phyloP scores from a whole-genome alignment of 148 eudicot species.

The Beta vulgaris region DNA sequence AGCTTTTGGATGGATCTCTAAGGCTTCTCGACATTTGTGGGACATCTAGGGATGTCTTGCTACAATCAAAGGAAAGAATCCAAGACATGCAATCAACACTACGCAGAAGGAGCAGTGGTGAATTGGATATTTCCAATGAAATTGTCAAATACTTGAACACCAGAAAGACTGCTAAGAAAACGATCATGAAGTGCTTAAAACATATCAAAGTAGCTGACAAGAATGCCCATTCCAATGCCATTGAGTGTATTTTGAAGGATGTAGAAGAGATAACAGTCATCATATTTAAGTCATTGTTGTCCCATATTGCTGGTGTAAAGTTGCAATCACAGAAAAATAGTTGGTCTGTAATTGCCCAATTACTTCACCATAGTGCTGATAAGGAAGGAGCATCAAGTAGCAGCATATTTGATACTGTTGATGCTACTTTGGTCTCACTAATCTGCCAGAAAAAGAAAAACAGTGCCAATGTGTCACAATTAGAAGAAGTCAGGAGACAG shows the following conservation, averaged over 20 bases:
- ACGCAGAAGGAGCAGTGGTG: constrained; percentile 41
- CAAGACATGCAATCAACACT: constrained; percentile 36
- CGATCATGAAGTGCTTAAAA: constrained; percentile 33
- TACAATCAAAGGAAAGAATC: constrained; percentile 34
- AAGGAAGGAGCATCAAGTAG: constrained; percentile 2
- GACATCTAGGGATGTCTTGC: constrained; percentile 33
- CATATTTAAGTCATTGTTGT: constrained; percentile 16
- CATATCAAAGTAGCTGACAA: constrained; percentile 24
- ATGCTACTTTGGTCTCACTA: constrained; percentile 28
- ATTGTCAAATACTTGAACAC: constrained; percentile 23
- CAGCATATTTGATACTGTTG: constrained; percentile 30
- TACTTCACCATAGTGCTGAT: constrained; percentile 16
- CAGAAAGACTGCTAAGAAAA: constrained; percentile 35
- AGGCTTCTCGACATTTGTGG: constrained; percentile 46
- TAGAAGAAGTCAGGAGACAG: constrained; percentile 27
- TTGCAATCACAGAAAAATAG: constrained; percentile 10
- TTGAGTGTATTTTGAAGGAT: constrained; percentile 7
- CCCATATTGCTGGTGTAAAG: constrained; percentile 12
- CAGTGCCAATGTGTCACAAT: background rate
- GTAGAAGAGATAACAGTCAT: constrained; percentile 18
- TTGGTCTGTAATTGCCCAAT: constrained; percentile 30
- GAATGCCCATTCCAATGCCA: constrained; percentile 1
- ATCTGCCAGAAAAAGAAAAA: constrained; percentile 21
- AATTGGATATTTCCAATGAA: constrained; percentile 22
- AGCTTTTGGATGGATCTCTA: constrained; percentile 37